phyloP scores from a whole-genome alignment of 352 stramenopile species.

The Paralagenidium karlingii region DNA sequence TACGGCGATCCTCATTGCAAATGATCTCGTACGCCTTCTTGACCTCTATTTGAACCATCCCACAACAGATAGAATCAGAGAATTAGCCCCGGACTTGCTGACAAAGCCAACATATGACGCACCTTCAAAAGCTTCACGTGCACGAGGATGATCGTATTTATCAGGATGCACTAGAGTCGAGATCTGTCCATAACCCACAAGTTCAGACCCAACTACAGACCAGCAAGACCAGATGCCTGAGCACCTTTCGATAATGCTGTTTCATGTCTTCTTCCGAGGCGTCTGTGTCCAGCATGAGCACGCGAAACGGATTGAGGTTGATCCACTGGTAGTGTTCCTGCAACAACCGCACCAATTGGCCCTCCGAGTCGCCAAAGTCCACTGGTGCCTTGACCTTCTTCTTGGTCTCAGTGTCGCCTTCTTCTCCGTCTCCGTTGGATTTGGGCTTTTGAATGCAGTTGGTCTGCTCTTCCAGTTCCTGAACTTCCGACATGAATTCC shows the following conservation, averaged over 20 bases:
- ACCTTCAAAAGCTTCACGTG: conserved; percentile 83
- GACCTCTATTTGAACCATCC: conserved; percentile 27
- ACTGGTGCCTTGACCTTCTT: conserved; percentile 37
- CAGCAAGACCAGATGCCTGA: neutral
- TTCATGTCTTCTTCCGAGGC: conserved; percentile 84
- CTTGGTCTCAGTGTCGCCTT: conserved; percentile 8
- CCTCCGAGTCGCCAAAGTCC: conserved; percentile 58
- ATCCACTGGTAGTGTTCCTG: conserved; percentile 77
- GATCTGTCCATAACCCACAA: conserved; percentile 17
- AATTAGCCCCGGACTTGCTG: conserved; percentile 1
- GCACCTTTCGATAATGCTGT: conserved; percentile 82
- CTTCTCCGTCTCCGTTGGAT: neutral
- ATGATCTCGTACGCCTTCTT: conserved; percentile 81
- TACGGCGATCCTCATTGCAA: conserved; percentile 73
- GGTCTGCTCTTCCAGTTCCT: conserved; percentile 58
- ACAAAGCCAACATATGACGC: conserved; percentile 1
- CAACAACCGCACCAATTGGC: conserved; percentile 44
- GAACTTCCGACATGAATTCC: conserved; percentile 78
- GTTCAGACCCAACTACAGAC: conserved; percentile 1
- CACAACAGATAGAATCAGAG: neutral
- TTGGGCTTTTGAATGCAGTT: conserved; percentile 81
- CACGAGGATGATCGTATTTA: conserved; percentile 54
- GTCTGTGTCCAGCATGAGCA: conserved; percentile 80
- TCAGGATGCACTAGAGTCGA: conserved; percentile 83
- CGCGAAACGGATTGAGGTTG: conserved; percentile 82